phyloP scores from a whole-genome alignment of 352 stramenopile species.

The Pythium phragmitis region DNA sequence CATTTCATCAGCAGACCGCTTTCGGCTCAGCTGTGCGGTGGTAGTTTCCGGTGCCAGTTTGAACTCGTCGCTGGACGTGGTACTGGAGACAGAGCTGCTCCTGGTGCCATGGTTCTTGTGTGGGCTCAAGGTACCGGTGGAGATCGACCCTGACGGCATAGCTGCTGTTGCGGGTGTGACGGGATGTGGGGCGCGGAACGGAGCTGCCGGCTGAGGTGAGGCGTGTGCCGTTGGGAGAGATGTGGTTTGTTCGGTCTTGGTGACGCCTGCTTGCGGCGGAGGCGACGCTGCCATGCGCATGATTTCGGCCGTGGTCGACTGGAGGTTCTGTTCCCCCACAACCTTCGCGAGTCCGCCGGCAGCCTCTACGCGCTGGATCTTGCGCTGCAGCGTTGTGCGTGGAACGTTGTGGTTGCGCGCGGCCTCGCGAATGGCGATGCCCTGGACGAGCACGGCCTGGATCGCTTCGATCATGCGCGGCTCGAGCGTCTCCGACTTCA shows the following conservation, averaged over 20 bases:
- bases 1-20: slow-evolving; percentile 50
- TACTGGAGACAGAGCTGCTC: slow-evolving; percentile 13
- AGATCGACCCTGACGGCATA: background rate
- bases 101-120: background rate
- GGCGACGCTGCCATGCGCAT: slow-evolving; percentile 12
- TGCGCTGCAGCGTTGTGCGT: slow-evolving; percentile 77
- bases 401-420: slow-evolving; percentile 67
- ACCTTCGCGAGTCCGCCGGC: slow-evolving; percentile 7
- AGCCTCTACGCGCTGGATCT: slow-evolving; percentile 33
- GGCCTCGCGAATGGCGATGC: slow-evolving; percentile 73
- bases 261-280: background rate
- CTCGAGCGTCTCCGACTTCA: slow-evolving; percentile 34
- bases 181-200: background rate
- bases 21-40: slow-evolving; percentile 28
- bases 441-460: slow-evolving; percentile 45
- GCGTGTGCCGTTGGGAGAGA: background rate
- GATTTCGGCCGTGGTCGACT: slow-evolving; percentile 16
- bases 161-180: background rate
- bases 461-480: slow-evolving; percentile 63
- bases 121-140: background rate
- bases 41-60: background rate
- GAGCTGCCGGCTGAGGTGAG: background rate
- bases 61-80: slow-evolving; percentile 5
- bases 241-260: slow-evolving; percentile 2
- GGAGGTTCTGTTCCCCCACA: slow-evolving; percentile 24